Evolutionary conservation across 768 basidiomycete species (phyloP), one percentile per base, ranked within the genome.

Genomic region (Lactarius akahatsu): DNA sequence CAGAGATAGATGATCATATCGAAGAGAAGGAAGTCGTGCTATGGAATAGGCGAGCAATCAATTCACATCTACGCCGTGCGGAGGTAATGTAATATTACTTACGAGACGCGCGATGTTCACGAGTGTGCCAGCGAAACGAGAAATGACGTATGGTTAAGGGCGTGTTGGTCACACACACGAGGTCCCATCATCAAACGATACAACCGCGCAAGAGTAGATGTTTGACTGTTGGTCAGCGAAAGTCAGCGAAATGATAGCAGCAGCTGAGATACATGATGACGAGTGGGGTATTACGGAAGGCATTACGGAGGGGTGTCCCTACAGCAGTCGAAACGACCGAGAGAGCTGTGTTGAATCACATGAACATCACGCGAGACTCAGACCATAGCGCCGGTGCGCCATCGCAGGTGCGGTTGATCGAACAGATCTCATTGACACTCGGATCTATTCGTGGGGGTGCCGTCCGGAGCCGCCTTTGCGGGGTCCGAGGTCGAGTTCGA

Each of bases 1-100:
- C 55, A 56, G 28, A 32, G 55, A 56, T 56, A 56, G 55, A 56
- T 56, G 55, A 56, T 56, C 55, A 32, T n/a, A 56, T 56, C 55
- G 55, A 56, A 56, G 55, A 56, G 55, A 34, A 56, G 55, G 32
- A 20, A 8, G 55, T 56, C 30, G 11, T 30, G 6, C 50, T 52
- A 52, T 20, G 30, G 30, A 34, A 30, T 56, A 56, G 30, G 30
- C 30, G 16, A 16, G 52, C 1, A 30, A 54, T 54, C 26, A 54
- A 54, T 30, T 54, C 55, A 56, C 34, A 56, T 56, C 55, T 34
- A 30, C 32, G 55, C 28, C 55, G 28, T 34, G 55, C 3, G 30
- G 55, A 9, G 10, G 55, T 20, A 56, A 56, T 56, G 55, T 56
- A 8, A 56, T 56, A 32, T 20, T 2, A 34, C 30, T 56, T 34